Conservation (phyloP, 495 filamentous ascomycete species). For the Tuber magnatum region DNA sequence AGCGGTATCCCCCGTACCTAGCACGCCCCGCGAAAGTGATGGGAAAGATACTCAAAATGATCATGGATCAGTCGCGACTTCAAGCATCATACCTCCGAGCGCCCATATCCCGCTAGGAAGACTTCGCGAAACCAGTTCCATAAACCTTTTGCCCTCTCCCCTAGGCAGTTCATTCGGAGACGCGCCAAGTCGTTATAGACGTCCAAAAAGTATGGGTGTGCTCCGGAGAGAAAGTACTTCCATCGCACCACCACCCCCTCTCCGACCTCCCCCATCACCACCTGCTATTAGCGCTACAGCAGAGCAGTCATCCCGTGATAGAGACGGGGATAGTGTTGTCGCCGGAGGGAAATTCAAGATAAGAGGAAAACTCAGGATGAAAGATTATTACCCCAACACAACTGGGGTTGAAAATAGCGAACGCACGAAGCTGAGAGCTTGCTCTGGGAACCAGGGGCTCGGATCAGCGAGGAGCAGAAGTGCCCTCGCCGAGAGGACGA, state of each 20-base stretch:
- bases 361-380: slow-evolving; percentile 28
- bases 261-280: background rate
- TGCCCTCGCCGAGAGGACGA: slow-evolving; percentile 26
- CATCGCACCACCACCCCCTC: background rate
- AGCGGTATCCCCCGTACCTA: background rate
- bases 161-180: background rate
- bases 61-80: background rate
- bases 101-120: background rate
- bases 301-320: slow-evolving; percentile 18
- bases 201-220: background rate
- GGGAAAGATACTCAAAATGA: background rate
- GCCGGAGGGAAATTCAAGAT: slow-evolving; percentile 21
- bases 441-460: slow-evolving; percentile 25
- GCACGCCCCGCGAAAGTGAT: background rate
- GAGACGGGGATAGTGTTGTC: background rate
- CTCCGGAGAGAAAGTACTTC: background rate
- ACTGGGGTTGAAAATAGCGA: slow-evolving; percentile 8
- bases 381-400: slow-evolving; percentile 22
- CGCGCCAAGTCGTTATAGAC: background rate
- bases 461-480: slow-evolving; percentile 25
- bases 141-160: background rate
- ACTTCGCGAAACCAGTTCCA: background rate
- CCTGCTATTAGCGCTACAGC: slow-evolving; percentile 6
- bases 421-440: slow-evolving; percentile 8
- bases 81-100: background rate